phyloP scores from a whole-genome alignment of 768 basidiomycete species.

The Hypholoma sublateritium region DNA sequence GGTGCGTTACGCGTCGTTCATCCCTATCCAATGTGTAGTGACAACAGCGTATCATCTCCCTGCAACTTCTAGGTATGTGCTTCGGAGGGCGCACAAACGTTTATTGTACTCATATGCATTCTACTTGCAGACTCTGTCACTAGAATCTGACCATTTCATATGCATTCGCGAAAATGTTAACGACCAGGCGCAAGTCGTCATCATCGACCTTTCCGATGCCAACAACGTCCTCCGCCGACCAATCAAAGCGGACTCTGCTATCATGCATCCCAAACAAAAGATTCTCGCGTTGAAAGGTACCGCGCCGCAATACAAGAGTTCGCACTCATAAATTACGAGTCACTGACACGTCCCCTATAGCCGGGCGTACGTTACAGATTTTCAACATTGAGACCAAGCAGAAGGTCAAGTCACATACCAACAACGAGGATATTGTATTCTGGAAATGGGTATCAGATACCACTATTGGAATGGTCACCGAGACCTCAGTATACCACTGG shows the following conservation, averaged over 20 bases:
- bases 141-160: constrained; percentile 98
- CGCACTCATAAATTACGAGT: background rate
- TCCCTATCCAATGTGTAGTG: constrained; percentile 31
- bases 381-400: constrained; percentile 98
- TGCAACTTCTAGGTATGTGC: constrained; percentile 30
- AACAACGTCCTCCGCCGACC: constrained; percentile 96
- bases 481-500: constrained; percentile 93
- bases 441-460: constrained; percentile 98
- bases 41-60: constrained; percentile 19
- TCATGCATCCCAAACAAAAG: constrained; percentile 97
- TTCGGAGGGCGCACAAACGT: background rate
- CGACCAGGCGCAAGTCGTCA: constrained; percentile 97
- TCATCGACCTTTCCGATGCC: constrained; percentile 95
- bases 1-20: constrained; percentile 50
- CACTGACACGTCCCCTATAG: constrained; percentile 40
- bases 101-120: background rate
- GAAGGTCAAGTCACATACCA: constrained; percentile 95
- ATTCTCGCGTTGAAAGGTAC: constrained; percentile 92
- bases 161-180: constrained; percentile 95
- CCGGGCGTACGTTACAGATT: constrained; percentile 91
- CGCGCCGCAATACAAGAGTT: constrained; percentile 15
- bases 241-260: constrained; percentile 97
- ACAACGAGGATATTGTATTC: constrained; percentile 92
- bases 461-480: constrained; percentile 94
- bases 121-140: constrained; percentile 71